phyloP scores from a whole-genome alignment of 768 basidiomycete species.

The Paxillus rubicundulus region DNA sequence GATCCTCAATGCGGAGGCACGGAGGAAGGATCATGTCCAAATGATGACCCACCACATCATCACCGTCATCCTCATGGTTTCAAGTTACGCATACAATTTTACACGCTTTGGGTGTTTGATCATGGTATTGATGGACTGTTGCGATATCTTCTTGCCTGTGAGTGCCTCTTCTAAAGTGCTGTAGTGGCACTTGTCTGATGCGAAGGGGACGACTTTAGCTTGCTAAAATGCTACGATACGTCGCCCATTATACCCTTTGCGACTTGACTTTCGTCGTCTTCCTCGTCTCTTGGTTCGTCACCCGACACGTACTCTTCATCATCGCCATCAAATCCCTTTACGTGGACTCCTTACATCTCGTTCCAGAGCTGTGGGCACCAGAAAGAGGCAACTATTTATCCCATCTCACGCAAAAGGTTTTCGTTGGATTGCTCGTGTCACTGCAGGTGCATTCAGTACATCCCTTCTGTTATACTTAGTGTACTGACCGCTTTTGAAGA shows the following conservation, averaged over 20 bases:
- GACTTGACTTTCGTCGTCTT: slow-evolving; percentile 80
- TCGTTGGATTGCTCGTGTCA: slow-evolving; percentile 52
- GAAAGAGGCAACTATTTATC: slow-evolving; percentile 56
- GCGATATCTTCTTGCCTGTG: slow-evolving; percentile 90
- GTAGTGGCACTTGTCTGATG: neutral
- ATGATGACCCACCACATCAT: slow-evolving; percentile 97
- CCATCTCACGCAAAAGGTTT: slow-evolving; percentile 41
- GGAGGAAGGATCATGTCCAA: slow-evolving; percentile 89
- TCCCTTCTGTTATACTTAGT: neutral
- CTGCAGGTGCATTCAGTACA: slow-evolving; percentile 50
- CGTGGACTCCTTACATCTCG: slow-evolving; percentile 46
- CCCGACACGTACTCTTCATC: slow-evolving; percentile 81
- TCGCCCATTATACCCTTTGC: slow-evolving; percentile 60
- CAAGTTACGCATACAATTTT: slow-evolving; percentile 79
- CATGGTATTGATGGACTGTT: slow-evolving; percentile 91
- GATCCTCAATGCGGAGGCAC: slow-evolving; percentile 89
- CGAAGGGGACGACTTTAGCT: slow-evolving; percentile 44
- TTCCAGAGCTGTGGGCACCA: slow-evolving; percentile 59
- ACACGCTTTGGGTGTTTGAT: slow-evolving; percentile 89
- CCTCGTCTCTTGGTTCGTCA: slow-evolving; percentile 86
- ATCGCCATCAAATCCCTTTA: slow-evolving; percentile 63
- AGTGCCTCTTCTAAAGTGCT: slow-evolving; percentile 30
- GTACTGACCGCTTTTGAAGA: slow-evolving; percentile 36
- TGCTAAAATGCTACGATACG: slow-evolving; percentile 93
- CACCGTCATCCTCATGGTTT: slow-evolving; percentile 72